These are phyloP conservation scores for Phylloporus arenicola DNA, from an alignment of 768 basidiomycete genomes.

Conservation along the genomic window DNA sequence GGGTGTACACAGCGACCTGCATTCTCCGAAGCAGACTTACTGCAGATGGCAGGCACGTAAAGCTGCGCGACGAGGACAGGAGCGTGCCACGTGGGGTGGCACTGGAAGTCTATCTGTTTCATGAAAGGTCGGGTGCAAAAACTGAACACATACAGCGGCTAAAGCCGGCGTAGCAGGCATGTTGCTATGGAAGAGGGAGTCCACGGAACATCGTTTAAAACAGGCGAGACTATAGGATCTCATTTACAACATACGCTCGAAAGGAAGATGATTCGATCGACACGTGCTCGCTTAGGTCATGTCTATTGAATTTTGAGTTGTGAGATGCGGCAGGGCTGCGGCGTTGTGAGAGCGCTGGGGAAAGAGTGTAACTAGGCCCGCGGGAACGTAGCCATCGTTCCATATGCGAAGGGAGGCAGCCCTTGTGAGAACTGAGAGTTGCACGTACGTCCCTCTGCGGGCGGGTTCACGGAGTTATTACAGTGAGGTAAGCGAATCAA, in stretches of 20 bases:
- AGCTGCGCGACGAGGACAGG: background rate
- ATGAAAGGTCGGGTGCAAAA: background rate
- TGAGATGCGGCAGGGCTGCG: background rate
- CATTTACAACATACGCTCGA: slow-evolving; percentile 6
- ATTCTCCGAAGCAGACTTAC: background rate
- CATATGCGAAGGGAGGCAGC: background rate
- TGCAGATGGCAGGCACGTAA: background rate
- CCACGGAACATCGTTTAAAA: background rate
- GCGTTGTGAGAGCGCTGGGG: background rate
- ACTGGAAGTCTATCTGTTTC: background rate
- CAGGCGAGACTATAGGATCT: background rate
- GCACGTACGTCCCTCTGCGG: background rate
- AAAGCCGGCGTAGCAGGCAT: background rate
- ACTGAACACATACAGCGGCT: no score
- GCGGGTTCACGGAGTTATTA: background rate
- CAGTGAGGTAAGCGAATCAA: background rate
- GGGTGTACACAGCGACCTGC: background rate
- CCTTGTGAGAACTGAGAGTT: background rate
- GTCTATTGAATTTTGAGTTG: background rate
- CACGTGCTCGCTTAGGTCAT: background rate
- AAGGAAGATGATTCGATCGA: slow-evolving; percentile 2
- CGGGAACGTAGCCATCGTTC: background rate
- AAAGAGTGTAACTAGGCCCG: background rate
- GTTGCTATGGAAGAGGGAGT: background rate
- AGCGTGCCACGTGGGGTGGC: background rate